phyloP scores from a whole-genome alignment of 345 rosid genomes.

The Linum tenue region DNA sequence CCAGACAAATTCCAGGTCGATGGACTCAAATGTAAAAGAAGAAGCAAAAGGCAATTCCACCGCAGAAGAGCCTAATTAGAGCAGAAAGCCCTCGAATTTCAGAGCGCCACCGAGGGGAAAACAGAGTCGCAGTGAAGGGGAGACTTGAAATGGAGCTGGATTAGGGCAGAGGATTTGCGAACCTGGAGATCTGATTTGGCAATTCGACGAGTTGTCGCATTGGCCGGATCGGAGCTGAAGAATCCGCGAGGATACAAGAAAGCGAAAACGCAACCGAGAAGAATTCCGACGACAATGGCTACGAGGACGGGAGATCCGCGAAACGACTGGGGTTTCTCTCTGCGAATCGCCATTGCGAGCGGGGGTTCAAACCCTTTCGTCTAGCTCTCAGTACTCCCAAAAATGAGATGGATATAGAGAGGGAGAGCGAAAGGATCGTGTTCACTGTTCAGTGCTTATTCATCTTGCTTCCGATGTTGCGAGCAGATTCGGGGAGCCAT shows the following conservation, averaged over 20 bases:
- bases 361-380: not conserved
- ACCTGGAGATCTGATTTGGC: constrained; percentile 43
- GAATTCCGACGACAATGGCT: constrained; percentile 59
- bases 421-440: too few species aligned
- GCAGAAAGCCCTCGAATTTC: too few species aligned
- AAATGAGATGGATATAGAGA: too few species aligned
- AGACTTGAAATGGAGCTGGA: not conserved
- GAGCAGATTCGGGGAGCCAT: too few species aligned
- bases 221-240: constrained; percentile 28
- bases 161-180: not conserved
- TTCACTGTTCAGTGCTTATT: too few species aligned
- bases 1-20: too few species aligned
- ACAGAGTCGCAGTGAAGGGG: not conserved
- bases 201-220: constrained; percentile 17
- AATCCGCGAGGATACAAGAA: constrained; percentile 62
- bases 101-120: too few species aligned
- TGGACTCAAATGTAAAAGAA: too few species aligned
- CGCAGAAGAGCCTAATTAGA: too few species aligned
- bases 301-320: constrained; percentile 68
- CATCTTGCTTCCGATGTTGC: too few species aligned
- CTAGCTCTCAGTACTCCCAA: too few species aligned
- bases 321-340: constrained; percentile 51
- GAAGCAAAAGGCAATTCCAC: not conserved
- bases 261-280: constrained; percentile 62
- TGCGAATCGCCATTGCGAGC: constrained; percentile 53